Percentiles rank a stretch among this genome's conserved stretches.
These are phyloP conservation scores for Aquilaria sinensis DNA, from an alignment of 345 rosid genomes.

Conservation along the genomic window DNA sequence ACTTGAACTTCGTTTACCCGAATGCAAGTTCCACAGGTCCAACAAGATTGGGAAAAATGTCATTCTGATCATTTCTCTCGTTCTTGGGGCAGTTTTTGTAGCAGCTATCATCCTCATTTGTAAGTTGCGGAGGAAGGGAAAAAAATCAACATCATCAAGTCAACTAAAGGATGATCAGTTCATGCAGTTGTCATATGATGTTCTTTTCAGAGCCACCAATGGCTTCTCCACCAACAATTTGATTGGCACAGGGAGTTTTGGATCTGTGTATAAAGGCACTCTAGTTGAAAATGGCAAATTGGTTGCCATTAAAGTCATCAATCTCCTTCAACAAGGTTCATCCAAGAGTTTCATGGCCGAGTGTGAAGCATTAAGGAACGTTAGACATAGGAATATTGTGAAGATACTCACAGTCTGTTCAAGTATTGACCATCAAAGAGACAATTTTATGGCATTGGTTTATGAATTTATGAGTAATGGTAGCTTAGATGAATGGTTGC, in stretches of 20 bases:
- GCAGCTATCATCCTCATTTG: background rate
- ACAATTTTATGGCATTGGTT: background rate
- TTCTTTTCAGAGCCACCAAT: constrained; percentile 12
- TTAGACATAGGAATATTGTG: constrained; percentile 34
- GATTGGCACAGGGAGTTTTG: constrained; percentile 21
- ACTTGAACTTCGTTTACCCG: background rate
- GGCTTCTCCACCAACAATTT: constrained; percentile 18
- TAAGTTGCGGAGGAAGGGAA: background rate
- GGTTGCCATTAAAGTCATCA: constrained; percentile 26
- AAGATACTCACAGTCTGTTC: constrained; percentile 28
- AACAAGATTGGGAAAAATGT: background rate
- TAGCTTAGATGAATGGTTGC: background rate
- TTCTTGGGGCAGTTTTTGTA: background rate
- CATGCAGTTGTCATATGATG: background rate
- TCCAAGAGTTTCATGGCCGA: constrained; percentile 33
- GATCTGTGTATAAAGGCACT: constrained; percentile 23
- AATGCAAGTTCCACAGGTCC: constrained; percentile 1
- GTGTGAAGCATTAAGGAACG: constrained; percentile 25
- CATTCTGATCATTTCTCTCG: background rate
- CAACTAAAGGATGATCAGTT: background rate
- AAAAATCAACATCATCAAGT: background rate
- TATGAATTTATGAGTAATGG: background rate
- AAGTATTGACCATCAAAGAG: constrained; percentile 3
- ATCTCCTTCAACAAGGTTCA: constrained; percentile 26
- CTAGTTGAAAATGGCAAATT: background rate